Evolutionary conservation across 345 rosid genomes (phyloP).

Genomic region (Erodium maritimum): DNA sequence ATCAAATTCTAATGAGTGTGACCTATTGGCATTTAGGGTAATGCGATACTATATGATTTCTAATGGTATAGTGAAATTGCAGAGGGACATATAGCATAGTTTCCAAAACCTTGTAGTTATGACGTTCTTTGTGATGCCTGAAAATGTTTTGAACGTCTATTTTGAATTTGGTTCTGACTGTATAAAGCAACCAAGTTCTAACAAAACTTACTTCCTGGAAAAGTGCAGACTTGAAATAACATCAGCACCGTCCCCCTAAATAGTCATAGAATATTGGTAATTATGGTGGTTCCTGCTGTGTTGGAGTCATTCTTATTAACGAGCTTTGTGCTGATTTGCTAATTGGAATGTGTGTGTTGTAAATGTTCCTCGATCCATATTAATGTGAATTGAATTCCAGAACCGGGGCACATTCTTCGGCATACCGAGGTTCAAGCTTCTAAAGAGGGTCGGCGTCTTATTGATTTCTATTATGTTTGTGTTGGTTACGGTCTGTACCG

Average conservation of each 20-base stretch:
- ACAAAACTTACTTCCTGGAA: not conserved
- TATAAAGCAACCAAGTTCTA: not conserved
- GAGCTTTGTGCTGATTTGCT: not conserved
- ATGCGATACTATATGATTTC: not conserved
- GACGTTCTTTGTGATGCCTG: not conserved
- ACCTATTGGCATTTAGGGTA: no score
- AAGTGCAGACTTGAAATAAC: not conserved
- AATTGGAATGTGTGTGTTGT: not conserved
- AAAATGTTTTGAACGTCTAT: not conserved
- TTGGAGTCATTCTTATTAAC: not conserved
- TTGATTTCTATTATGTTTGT: slow-evolving; percentile 53
- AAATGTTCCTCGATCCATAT: not conserved
- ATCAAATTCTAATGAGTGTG: not conserved
- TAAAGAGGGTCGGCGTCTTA: slow-evolving; percentile 24
- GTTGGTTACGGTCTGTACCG: slow-evolving; percentile 45
- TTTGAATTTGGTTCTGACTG: not conserved
- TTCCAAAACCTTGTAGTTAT: no score
- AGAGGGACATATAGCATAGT: not conserved
- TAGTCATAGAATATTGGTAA: not conserved
- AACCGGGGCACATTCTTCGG: slow-evolving; percentile 30
- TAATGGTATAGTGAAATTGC: not conserved
- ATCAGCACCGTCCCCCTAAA: not conserved
- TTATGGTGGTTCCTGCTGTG: not conserved
- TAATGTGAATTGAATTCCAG: slow-evolving; percentile 12
- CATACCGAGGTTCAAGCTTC: slow-evolving; percentile 38